phyloP scores from a whole-genome alignment of 768 basidiomycete species.

The Lepiota brunneoincarnata region DNA sequence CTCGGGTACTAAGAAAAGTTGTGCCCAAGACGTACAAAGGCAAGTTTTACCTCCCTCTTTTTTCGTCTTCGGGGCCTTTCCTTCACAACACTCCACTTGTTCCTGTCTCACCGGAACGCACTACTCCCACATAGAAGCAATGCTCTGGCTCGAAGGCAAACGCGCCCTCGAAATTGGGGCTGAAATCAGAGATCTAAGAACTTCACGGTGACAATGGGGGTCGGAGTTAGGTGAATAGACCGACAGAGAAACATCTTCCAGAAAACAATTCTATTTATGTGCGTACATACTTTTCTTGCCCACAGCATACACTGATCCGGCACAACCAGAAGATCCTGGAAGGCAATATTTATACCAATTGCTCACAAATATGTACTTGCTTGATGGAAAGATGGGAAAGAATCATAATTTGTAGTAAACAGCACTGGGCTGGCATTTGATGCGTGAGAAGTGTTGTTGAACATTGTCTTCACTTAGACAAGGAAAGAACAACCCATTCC shows the following conservation, averaged over 20 bases:
- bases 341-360: no score
- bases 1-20: slow-evolving; percentile 39
- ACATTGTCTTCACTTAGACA: no score
- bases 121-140: slow-evolving; percentile 55
- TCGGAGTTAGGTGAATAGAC: no score
- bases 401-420: no score
- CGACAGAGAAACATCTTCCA: slow-evolving; percentile 1
- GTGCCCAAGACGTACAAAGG: slow-evolving; percentile 74
- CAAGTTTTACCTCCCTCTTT: slow-evolving; percentile 22
- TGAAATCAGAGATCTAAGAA: slow-evolving; percentile 43
- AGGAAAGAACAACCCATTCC: no score
- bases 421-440: no score
- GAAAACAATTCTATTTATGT: slow-evolving; percentile 11
- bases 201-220: background rate
- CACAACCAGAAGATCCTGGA: no score
- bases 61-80: background rate
- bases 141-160: slow-evolving; percentile 81
- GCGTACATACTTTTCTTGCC: background rate
- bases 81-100: background rate
- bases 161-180: slow-evolving; percentile 69
- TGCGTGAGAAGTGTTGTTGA: no score
- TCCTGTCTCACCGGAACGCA: slow-evolving; percentile 12
- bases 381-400: no score
- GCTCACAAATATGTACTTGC: no score
- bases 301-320: no score